Percentiles rank a stretch among this genome's conserved stretches.
Conservation (phyloP, 805 yeast species). For the Teunomyces atbi region DNA sequence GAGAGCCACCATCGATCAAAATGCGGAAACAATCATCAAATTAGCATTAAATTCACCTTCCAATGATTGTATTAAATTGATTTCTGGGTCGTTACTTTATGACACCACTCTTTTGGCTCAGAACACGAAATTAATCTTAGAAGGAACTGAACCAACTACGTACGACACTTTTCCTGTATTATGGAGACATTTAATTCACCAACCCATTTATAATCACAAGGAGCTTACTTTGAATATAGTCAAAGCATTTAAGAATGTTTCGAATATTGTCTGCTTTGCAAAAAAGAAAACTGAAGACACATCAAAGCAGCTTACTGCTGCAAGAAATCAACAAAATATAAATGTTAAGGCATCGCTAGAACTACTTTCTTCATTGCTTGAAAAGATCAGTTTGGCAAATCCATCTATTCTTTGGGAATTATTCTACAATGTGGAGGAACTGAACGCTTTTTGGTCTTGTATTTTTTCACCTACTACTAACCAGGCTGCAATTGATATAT, state of each 20-base stretch:
- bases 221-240: conserved; percentile 10
- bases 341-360: conserved; percentile 23
- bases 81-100: conserved; percentile 15
- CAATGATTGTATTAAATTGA: conserved; percentile 10
- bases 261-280: conserved; percentile 19
- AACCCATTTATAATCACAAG: conserved; percentile 14
- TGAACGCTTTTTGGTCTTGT: conserved; percentile 72
- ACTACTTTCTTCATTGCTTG: conserved; percentile 23
- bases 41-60: conserved; percentile 15
- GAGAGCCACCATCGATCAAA: conserved; percentile 47
- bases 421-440: conserved; percentile 31
- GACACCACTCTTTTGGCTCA: conserved; percentile 23
- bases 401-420: conserved; percentile 22
- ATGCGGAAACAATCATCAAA: conserved; percentile 30
- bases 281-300: conserved; percentile 19
- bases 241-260: conserved; percentile 16
- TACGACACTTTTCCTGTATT: conserved; percentile 34
- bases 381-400: conserved; percentile 32
- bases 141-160: conserved; percentile 22
- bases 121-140: conserved; percentile 20
- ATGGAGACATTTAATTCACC: conserved; percentile 21
- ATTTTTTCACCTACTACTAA: conserved; percentile 65
- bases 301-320: conserved; percentile 20
- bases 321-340: conserved; percentile 30
- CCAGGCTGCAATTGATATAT: conserved; percentile 66